These are phyloP conservation scores for Epichloe elymi DNA, from an alignment of 2,329 filamentous ascomycete species.

Conservation along the genomic window DNA sequence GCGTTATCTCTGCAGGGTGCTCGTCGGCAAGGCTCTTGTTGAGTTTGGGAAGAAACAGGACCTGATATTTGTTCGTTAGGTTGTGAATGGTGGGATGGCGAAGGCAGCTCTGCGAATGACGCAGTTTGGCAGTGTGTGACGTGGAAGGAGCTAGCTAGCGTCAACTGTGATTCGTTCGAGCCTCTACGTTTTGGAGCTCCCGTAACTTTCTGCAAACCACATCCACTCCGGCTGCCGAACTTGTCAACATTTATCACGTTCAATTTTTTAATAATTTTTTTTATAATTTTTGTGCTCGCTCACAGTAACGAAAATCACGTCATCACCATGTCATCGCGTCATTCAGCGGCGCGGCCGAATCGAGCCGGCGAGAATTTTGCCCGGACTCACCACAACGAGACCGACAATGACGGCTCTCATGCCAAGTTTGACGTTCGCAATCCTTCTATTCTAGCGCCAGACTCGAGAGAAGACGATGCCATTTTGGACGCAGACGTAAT, in stretches of 20 bases:
- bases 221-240: not conserved
- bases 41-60: no score
- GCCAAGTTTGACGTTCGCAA: constrained; percentile 91
- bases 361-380: constrained; percentile 71
- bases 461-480: constrained; percentile 56
- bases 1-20: not conserved
- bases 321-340: constrained; percentile 11
- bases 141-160: not conserved
- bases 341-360: constrained; percentile 54
- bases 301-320: no score
- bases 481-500: constrained; percentile 89
- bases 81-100: not conserved
- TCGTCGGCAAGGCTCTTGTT: no score
- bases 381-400: constrained; percentile 54
- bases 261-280: no score
- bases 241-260: no score
- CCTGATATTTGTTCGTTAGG: no score
- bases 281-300: not conserved
- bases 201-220: not conserved
- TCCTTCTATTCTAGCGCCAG: constrained; percentile 78
- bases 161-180: not conserved
- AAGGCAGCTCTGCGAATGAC: constrained; percentile 10
- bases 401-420: constrained; percentile 48
- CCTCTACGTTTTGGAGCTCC: not conserved
- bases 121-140: constrained; percentile 1